Conservation (phyloP, 257 asterid species). For the Nyctanthes arbortristis region DNA sequence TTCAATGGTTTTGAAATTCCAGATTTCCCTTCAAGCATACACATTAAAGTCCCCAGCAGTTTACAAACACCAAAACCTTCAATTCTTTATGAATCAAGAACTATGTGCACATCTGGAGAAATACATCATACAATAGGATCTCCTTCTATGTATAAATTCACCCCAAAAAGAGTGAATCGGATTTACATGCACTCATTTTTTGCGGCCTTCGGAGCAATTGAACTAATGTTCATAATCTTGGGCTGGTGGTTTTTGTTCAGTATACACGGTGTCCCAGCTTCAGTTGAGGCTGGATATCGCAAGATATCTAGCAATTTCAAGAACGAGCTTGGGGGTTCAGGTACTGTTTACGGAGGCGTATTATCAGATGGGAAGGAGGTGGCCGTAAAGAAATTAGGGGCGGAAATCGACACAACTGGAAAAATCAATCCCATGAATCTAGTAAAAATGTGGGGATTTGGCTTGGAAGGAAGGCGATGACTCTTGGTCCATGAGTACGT, state of each 20-base stretch:
- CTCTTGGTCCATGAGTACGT: constrained; percentile 50
- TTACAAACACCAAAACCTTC: constrained; percentile 29
- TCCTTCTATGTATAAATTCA: constrained; percentile 40
- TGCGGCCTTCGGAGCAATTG: no score
- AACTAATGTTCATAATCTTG: no score
- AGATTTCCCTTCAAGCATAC: no score
- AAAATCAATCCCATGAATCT: constrained; percentile 61
- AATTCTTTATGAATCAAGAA: no score
- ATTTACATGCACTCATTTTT: constrained; percentile 37
- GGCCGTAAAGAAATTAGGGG: constrained; percentile 56
- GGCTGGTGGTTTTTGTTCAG: no score
- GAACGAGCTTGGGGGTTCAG: no score
- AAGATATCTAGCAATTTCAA: constrained; percentile 48
- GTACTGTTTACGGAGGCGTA: constrained; percentile 48
- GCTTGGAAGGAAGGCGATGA: constrained; percentile 36
- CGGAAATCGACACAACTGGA: constrained; percentile 50
- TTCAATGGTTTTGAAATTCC: constrained; percentile 51
- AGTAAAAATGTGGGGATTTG: no score
- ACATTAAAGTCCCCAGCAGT: constrained; percentile 46
- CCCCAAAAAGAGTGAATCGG: constrained; percentile 35
- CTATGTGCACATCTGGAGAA: constrained; percentile 20
- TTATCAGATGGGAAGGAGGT: constrained; percentile 41
- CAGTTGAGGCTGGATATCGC: constrained; percentile 47
- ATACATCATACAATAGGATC: constrained; percentile 25
- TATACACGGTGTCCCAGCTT: no score